Conservation (phyloP, 2,329 filamentous ascomycete genomes). For the Neonectria hederae region DNA sequence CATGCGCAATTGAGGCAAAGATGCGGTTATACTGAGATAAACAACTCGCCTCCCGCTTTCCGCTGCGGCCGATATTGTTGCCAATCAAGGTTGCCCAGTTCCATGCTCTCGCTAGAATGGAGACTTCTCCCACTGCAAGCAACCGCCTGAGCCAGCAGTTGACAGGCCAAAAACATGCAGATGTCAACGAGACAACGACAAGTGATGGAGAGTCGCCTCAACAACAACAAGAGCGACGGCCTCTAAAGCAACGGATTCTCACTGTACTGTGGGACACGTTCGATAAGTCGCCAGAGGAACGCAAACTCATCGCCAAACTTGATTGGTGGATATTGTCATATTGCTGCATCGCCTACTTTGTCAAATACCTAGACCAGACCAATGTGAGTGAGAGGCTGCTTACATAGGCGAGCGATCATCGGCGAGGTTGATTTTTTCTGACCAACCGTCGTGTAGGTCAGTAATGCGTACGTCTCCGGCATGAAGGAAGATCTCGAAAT, state of each 20-base stretch:
- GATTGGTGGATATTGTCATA: slow-evolving; percentile 50
- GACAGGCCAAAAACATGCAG: slow-evolving; percentile 1
- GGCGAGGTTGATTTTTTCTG: background rate
- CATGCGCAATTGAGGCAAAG: background rate
- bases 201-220: background rate
- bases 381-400: slow-evolving; percentile 31
- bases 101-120: background rate
- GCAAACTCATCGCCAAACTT: slow-evolving; percentile 46
- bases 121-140: slow-evolving; percentile 1
- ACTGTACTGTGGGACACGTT: slow-evolving; percentile 46
- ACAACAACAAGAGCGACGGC: background rate
- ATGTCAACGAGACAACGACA: background rate
- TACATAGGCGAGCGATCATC: background rate
- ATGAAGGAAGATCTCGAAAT: slow-evolving; percentile 62
- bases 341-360: slow-evolving; percentile 48
- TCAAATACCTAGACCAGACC: slow-evolving; percentile 48
- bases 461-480: slow-evolving; percentile 51
- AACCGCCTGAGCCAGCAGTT: background rate
- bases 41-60: background rate
- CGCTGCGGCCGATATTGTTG: background rate
- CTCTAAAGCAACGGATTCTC: slow-evolving; percentile 33
- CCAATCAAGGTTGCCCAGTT: background rate
- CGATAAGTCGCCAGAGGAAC: slow-evolving; percentile 47
- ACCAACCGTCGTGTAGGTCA: slow-evolving; percentile 17
- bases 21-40: background rate